Percentiles rank a stretch among this genome's conserved stretches.
These are phyloP conservation scores for Kernera saxatilis DNA, from an alignment of 345 rosid species.

Conservation along the genomic window DNA sequence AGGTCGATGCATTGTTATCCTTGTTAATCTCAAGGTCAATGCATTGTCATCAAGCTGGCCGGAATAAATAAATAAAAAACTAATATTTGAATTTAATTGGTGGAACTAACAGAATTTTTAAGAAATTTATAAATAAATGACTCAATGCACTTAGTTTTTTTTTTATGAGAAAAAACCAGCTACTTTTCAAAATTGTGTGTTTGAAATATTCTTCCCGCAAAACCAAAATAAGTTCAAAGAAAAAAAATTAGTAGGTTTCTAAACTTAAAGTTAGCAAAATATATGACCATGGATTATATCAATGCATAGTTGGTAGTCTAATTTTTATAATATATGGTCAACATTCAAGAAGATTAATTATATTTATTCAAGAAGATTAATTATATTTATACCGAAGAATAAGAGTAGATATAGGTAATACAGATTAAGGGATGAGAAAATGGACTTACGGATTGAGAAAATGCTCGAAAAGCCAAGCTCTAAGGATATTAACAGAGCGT, in stretches of 20 bases:
- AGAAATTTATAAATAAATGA: background rate
- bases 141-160: background rate
- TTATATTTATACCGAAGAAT: background rate
- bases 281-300: background rate
- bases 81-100: background rate
- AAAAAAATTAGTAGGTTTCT: background rate
- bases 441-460: slow-evolving; percentile 91
- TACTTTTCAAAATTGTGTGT: background rate
- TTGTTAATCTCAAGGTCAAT: background rate
- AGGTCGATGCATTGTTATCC: background rate
- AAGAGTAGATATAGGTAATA: background rate
- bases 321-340: background rate
- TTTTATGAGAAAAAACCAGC: background rate
- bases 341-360: background rate
- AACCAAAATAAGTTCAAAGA: background rate
- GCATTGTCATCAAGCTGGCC: background rate
- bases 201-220: background rate
- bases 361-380: background rate
- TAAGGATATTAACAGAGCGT: slow-evolving; percentile 86
- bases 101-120: background rate
- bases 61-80: background rate
- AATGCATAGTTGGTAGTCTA: background rate
- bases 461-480: slow-evolving; percentile 98
- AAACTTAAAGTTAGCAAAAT: background rate
- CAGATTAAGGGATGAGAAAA: background rate